Base-by-base conservation (phyloP, 2,329 filamentous ascomycete genomes). In the Diaporthe ilicicola region DNA sequence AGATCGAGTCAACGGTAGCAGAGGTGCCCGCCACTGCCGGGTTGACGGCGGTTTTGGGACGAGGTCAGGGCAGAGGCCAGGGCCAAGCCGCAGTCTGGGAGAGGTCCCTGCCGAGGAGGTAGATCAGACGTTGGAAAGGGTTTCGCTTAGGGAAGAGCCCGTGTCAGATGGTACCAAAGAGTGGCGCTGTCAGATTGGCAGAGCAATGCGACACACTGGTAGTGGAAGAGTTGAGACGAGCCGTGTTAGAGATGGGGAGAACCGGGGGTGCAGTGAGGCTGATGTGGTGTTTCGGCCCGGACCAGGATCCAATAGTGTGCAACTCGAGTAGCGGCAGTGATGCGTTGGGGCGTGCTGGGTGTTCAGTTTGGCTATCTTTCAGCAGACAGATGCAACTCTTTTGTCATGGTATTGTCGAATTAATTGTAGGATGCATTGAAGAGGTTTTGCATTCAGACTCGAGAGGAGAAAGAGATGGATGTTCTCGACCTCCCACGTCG, bases 51-150 rank as follows among this genome's bases (percentile, higher is more conserved):
- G 64, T 24, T 32, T 68, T 70, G 34, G 67, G 69, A 70, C 62
- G 70, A 69, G 68, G 51, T 59, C 56, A 44, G 62, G 53, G 62
- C 67, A 53, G 62, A 64, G 42, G 55, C 61, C 65, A 59, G 73
- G 73, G 74, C 74, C 74, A 73, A 72, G 75, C 55, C 59, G 48
- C 27, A 53, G 50, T 46, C 71, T 32, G 39, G 67, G 71, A 68
- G 56, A 34, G 37, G 42, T 59, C 69, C 71, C 48, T 64, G 42
- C 34, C 56, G 66, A 73, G 62, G 61, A 67, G 55, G 77, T 76
- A 79, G 81, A 84, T 82, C 82, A 85, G 82, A 85, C 84, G 81
- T 81, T 81, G 78, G 80, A 82, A 78, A 75, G 71, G 75, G 84
- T 86, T 86, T 87, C 83, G 84, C 76, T 78, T 76, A 76, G 73